Evolutionary conservation across 1,284 basidiomycete species (phyloP), one percentile per base, ranked within the genome.

Genomic region (Abortiporus biennis): DNA sequence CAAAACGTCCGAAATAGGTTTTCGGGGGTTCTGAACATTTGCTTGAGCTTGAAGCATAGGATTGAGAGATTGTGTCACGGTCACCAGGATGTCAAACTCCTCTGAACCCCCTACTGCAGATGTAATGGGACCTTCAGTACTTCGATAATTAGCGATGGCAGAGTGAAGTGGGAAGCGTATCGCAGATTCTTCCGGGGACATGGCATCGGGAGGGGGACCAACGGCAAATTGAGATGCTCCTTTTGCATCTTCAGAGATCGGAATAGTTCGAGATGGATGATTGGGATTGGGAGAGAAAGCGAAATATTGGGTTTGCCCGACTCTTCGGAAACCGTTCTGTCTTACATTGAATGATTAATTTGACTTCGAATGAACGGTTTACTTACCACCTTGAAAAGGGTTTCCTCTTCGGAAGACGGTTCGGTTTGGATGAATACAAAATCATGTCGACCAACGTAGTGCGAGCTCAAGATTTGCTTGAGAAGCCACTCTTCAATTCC

Each of bases 401-500:
- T 40, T 6, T 42, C 36, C 16, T 44, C 38, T 21, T 45, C 27
- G 19, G 5, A 12, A 12, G 25, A 22, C 45, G 35, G 35, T 11
- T 30, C 44, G 3, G 32, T 31, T 12, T 22, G 22, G 2, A 17
- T 36, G 5, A 35, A 20, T 1, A 22, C 16, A n/a, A 25, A 6
- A 13, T 34, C 24, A 15, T 21, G 13, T 11, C 27, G 27, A 8
- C 27, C n/a, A 29, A 9, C 27, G 45, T 40, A 21, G 42, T 36
- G 5, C 48, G 44, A 52, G 1, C 57, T 55, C 4, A 57, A 60
- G 1, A 64, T 34, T 2, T 54, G 58, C 21, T 53, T 50, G 11
- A 46, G 42, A 15, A 48, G 46, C 40, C 45, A 53, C 54, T 61
- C 29, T 8, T 9, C 12, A 27, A 38, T 8, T 29, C 27, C 27